Evolutionary conservation across 2,329 filamentous ascomycete species (phyloP).

Genomic region (Coniella lustricola): DNA sequence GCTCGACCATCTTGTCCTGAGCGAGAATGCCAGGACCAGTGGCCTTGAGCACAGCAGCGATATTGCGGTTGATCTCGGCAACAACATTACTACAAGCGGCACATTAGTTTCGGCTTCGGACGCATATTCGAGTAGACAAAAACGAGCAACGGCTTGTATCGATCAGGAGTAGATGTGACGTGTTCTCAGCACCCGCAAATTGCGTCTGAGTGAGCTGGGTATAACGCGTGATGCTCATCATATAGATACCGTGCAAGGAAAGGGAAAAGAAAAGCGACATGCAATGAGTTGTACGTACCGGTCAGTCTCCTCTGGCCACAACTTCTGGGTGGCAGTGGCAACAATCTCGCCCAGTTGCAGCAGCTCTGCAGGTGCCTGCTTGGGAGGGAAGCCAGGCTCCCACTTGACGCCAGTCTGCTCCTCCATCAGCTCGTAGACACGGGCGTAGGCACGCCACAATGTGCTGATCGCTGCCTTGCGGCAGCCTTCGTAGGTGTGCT

Average conservation of each 20-base stretch:
- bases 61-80: conserved; percentile 90
- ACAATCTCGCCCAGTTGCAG: conserved; percentile 81
- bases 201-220: conserved; percentile 99
- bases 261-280: conserved; percentile 11
- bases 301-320: conserved; percentile 88
- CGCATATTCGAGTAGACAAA: conserved; percentile 4
- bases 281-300: conserved; percentile 58
- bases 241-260: conserved; percentile 22
- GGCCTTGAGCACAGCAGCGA: conserved; percentile 82
- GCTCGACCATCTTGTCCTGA: conserved; percentile 64
- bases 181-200: conserved; percentile 82
- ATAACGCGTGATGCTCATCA: conserved; percentile 91
- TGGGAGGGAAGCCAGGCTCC: conserved; percentile 78
- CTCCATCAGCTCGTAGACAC: conserved; percentile 82
- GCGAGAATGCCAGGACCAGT: conserved; percentile 82
- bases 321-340: conserved; percentile 71
- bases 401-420: conserved; percentile 74
- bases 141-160: conserved; percentile 22
- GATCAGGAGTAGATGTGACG: conserved; percentile 52
- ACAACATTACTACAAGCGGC: conserved; percentile 62
- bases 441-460: conserved; percentile 87
- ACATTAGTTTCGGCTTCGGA: conserved; percentile 33
- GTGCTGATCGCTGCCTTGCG: conserved; percentile 88
- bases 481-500: conserved; percentile 89
- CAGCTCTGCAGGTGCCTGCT: conserved; percentile 69